phyloP scores from a whole-genome alignment of 768 basidiomycete species.

The Rhodosporidiobolus sp. region DNA sequence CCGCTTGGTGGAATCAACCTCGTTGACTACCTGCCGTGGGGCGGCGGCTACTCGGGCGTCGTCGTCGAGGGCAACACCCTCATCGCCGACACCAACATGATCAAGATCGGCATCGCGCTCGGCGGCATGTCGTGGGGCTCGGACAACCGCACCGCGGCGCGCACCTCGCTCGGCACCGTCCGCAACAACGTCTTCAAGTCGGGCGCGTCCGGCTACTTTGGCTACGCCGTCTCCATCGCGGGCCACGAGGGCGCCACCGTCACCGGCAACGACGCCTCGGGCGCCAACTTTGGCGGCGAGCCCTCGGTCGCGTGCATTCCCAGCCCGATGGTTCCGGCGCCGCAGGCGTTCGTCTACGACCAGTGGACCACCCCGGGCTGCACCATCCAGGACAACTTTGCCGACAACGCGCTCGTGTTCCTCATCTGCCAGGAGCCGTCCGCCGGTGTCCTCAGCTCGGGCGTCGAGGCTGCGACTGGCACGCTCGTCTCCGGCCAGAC shows the following conservation, averaged over 20 bases:
- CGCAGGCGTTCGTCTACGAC: conserved; percentile 38
- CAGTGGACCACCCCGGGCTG: conserved; percentile 20
- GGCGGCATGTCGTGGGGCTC: conserved; percentile 44
- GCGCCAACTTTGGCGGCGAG: conserved; percentile 40
- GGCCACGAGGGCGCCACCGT: conserved; percentile 38
- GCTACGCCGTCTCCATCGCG: conserved; percentile 41
- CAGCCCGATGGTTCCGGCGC: conserved; percentile 1
- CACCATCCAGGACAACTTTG: conserved; percentile 28
- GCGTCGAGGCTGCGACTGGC: background rate
- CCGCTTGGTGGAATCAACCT: conserved; percentile 41
- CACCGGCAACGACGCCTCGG: conserved; percentile 38
- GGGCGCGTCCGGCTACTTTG: conserved; percentile 41
- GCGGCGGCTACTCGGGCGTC: conserved; percentile 37
- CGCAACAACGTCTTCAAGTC: conserved; percentile 43
- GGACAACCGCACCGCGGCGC: conserved; percentile 32
- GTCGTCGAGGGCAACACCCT: conserved; percentile 43
- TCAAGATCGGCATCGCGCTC: conserved; percentile 45
- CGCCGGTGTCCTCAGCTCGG: background rate
- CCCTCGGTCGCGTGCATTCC: conserved; percentile 21
- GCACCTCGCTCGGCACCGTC: conserved; percentile 36
- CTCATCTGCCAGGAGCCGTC: conserved; percentile 27
- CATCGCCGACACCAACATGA: conserved; percentile 35
- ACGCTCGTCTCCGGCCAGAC: background rate
- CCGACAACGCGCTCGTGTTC: conserved; percentile 19
- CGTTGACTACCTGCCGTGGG: conserved; percentile 39